Evolutionary conservation across 345 rosid genomes (phyloP).

Genomic region (Hibiscus syriacus): DNA sequence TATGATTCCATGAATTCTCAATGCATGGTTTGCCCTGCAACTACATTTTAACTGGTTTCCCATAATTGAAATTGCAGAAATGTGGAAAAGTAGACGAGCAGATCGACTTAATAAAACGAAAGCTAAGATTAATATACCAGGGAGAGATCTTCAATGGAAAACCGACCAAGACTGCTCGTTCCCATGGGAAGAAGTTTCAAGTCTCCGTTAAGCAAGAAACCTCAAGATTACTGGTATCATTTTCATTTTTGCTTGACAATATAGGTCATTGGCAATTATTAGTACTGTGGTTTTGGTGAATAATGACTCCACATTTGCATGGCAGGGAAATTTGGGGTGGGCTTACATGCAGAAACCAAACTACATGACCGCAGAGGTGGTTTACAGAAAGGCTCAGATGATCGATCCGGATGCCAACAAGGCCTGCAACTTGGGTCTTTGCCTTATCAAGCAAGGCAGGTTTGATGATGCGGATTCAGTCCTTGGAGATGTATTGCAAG

Average conservation of each 20-base stretch:
- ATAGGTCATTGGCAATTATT: background rate
- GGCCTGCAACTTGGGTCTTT: conserved; percentile 69
- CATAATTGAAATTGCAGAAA: conserved; percentile 37
- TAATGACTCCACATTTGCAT: background rate
- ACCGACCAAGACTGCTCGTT: conserved; percentile 90
- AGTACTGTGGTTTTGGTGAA: background rate
- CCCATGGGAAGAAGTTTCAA: conserved; percentile 91
- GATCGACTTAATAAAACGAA: conserved; percentile 66
- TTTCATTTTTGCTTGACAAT: background rate
- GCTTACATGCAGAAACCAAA: conserved; percentile 89
- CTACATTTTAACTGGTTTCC: no score
- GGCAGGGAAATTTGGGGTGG: conserved; percentile 93
- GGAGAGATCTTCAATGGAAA: conserved; percentile 84
- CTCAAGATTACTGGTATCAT: conserved; percentile 65
- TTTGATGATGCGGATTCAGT: conserved; percentile 42
- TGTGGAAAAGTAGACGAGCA: conserved; percentile 82
- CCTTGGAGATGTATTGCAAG: conserved; percentile 36
- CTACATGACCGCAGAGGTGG: conserved; percentile 76
- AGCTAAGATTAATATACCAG: conserved; percentile 71
- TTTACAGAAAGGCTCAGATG: conserved; percentile 75
- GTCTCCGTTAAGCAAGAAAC: conserved; percentile 87
- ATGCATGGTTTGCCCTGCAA: background rate
- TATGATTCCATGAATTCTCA: background rate
- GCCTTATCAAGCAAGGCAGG: conserved; percentile 63
- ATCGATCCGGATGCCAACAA: conserved; percentile 90